Evolutionary conservation across 768 basidiomycete species (phyloP).

Genomic region (Suillus cothurnatus): DNA sequence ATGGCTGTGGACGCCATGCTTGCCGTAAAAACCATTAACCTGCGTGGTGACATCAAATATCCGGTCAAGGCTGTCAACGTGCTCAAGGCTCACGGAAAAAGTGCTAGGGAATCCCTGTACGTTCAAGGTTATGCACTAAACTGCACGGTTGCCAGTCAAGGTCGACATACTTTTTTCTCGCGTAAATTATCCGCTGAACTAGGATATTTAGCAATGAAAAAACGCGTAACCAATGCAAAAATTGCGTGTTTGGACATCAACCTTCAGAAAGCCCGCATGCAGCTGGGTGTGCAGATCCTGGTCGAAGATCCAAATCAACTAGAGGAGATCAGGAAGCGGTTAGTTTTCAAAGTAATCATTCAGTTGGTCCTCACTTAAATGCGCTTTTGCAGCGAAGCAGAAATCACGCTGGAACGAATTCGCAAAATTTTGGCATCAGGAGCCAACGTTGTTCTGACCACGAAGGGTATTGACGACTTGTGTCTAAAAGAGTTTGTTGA

Average conservation of each 20-base stretch:
- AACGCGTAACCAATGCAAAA: constrained; percentile 88
- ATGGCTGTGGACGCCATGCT: constrained; percentile 99
- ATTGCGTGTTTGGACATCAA: constrained; percentile 99
- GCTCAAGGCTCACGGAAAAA: constrained; percentile 95
- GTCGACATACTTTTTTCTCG: constrained; percentile 44
- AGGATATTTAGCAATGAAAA: constrained; percentile 85
- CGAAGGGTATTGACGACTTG: constrained; percentile 98
- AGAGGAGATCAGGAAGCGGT: constrained; percentile 95
- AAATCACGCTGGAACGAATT: constrained; percentile 94
- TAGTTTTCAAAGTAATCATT: constrained; percentile 21
- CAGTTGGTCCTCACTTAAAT: constrained; percentile 2
- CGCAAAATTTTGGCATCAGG: constrained; percentile 95
- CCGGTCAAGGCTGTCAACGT: constrained; percentile 99
- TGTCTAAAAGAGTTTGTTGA: constrained; percentile 99
- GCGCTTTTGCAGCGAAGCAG: constrained; percentile 68
- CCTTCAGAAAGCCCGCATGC: constrained; percentile 95
- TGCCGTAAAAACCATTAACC: constrained; percentile 92
- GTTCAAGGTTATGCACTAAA: constrained; percentile 97
- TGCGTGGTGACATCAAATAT: constrained; percentile 95
- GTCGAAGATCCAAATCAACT: constrained; percentile 96
- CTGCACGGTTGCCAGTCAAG: constrained; percentile 98
- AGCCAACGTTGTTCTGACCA: constrained; percentile 95
- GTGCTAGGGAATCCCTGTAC: constrained; percentile 91
- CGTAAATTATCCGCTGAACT: constrained; percentile 11
- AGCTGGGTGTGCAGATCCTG: constrained; percentile 94